phyloP scores from a whole-genome alignment of 768 basidiomycete genomes.

The Favolaschia claudopus region DNA sequence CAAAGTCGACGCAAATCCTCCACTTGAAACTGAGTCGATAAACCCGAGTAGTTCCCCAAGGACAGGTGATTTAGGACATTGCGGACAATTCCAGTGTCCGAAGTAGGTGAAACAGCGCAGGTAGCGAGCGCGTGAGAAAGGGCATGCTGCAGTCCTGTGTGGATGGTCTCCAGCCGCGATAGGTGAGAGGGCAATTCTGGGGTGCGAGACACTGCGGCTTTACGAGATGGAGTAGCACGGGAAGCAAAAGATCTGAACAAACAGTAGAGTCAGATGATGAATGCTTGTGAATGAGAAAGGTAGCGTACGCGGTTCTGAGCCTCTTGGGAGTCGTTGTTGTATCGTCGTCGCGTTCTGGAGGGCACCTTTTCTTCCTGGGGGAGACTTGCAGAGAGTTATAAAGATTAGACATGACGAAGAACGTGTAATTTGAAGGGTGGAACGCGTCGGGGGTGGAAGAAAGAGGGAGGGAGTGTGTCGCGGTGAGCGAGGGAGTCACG shows the following conservation, averaged over 20 bases:
- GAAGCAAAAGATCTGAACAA: slow-evolving; percentile 49
- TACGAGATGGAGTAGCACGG: slow-evolving; percentile 42
- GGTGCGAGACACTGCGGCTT: slow-evolving; percentile 22
- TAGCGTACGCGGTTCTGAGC: slow-evolving; percentile 57
- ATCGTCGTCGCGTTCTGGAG: slow-evolving; percentile 62
- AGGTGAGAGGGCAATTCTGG: slow-evolving; percentile 62
- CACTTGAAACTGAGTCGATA: slow-evolving; percentile 68
- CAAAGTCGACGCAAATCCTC: slow-evolving; percentile 79
- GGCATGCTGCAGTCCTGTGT: slow-evolving; percentile 80
- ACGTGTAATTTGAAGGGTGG: slow-evolving; percentile 16
- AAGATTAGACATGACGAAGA: slow-evolving; percentile 59
- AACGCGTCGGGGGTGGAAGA: slow-evolving; percentile 27
- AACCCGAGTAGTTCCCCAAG: slow-evolving; percentile 70
- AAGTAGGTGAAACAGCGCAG: slow-evolving; percentile 77
- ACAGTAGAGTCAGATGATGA: too few species aligned
- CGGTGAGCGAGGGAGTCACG: slow-evolving; percentile 8
- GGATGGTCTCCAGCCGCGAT: slow-evolving; percentile 65
- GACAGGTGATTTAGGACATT: slow-evolving; percentile 84
- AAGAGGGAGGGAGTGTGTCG: slow-evolving; percentile 22
- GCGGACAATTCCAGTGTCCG: slow-evolving; percentile 77
- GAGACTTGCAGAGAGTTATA: slow-evolving; percentile 71
- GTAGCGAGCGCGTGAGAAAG: slow-evolving; percentile 87
- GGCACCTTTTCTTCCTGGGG: slow-evolving; percentile 72
- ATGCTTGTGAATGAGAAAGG: slow-evolving; percentile 8
- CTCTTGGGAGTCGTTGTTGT: slow-evolving; percentile 72